These are phyloP conservation scores for Verticillium klebahnii DNA, from an alignment of 2,329 filamentous ascomycete genomes.

Conservation along the genomic window DNA sequence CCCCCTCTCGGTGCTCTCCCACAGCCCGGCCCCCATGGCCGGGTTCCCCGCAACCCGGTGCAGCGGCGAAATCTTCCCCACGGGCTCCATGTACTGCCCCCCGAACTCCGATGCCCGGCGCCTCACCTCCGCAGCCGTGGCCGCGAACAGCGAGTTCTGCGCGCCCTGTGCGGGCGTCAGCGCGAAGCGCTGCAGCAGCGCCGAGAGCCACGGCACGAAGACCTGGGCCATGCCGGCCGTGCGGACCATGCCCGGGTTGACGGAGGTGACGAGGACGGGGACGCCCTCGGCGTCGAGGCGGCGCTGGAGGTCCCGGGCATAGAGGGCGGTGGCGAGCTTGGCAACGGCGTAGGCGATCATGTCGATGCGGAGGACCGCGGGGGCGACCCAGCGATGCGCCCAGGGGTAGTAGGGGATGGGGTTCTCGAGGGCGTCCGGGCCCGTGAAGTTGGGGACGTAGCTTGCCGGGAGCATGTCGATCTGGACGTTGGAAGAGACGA, in stretches of 20 bases:
- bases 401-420: conserved; percentile 10
- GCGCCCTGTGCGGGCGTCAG: conserved; percentile 14
- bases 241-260: conserved; percentile 15
- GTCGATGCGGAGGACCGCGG: conserved; percentile 13
- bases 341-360: conserved; percentile 18
- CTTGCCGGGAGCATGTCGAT: conserved; percentile 11
- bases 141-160: conserved; percentile 13
- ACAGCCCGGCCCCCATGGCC: conserved; percentile 8
- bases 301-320: conserved; percentile 16
- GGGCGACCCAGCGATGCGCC: conserved; percentile 5
- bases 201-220: background rate
- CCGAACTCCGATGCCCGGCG: conserved; percentile 7
- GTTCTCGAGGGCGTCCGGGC: conserved; percentile 5
- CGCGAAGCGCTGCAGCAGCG: conserved; percentile 6
- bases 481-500: conserved; percentile 14
- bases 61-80: conserved; percentile 7
- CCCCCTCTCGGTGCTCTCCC: conserved; percentile 13
- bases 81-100: conserved; percentile 14
- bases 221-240: conserved; percentile 1
- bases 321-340: conserved; percentile 17
- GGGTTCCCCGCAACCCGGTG: conserved; percentile 9
- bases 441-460: conserved; percentile 16
- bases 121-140: conserved; percentile 12
- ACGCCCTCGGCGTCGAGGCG: conserved; percentile 9
- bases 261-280: conserved; percentile 12